Base-by-base conservation (phyloP, 1,139 yeast genomes). In the Protomyces gravidus region DNA sequence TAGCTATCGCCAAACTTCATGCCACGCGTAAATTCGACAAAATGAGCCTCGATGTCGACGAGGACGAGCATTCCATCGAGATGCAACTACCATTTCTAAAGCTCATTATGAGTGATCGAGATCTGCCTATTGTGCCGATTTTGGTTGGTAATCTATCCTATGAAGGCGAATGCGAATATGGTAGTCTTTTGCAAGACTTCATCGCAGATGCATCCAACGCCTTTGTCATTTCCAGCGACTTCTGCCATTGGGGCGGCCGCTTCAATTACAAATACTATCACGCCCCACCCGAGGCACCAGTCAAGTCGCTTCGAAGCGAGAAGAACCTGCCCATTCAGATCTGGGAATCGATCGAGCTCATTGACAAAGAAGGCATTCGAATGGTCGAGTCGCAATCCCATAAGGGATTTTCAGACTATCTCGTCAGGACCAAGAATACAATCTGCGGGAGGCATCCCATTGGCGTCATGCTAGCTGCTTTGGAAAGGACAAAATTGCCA, bases 381-480 rank as follows among this genome's bases (percentile, higher is more conserved):
- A 51, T 62, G 11, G 62, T 67, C 3, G 61, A 33, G 13, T 68
- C 71, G 9, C 75, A 85, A 3, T 84, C 88, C 0, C 78, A 81
- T 60, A 67, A 69, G 0, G 72, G 72, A n/a, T 92, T 96, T 89
- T 77, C 76, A 52, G 70, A 76, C 26, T 92, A 92, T 68, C 80
- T 92, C 7, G 73, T 73, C 2, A 65, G 67, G 1, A 87, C 97
- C 0, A 89, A 85, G 1, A 90, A 92, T 71, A 94, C 98, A 0
- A 86, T 92, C 25, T 94, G 99, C 71, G 99, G 99, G 0, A 86
- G 90, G 63, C 84, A 81, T 64, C 97, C 98, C 0, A 76, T 92
- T 45, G 79, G 82, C 1, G 76, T 89, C 11, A 70, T 90, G 39
- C 71, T 89, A 59, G 73, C 76, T 46, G 72, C 85, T 9, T 68